Evolutionary conservation across 441 rosid species (phyloP).

Genomic region (Dalechampia spathulata): DNA sequence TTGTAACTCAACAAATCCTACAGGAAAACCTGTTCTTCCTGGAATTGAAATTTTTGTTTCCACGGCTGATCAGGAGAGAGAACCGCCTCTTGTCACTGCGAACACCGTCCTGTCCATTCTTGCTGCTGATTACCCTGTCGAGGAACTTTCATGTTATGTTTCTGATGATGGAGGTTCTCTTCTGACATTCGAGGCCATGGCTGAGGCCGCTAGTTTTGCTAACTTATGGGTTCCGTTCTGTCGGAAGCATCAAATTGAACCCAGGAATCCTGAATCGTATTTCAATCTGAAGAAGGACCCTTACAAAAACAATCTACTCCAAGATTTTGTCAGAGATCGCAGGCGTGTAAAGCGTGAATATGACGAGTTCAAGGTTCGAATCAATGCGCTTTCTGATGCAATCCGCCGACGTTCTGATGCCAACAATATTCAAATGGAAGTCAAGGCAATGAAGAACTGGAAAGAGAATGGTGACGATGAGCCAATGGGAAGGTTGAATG

Average conservation of each 20-base stretch:
- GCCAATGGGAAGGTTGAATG: conserved; percentile 31
- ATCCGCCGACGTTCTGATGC: conserved; percentile 84
- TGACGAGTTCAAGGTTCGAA: conserved; percentile 88
- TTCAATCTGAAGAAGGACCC: conserved; percentile 70
- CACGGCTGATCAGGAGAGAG: conserved; percentile 90
- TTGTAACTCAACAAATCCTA: too few relatives aligned
- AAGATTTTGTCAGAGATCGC: conserved; percentile 82
- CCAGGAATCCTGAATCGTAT: conserved; percentile 88
- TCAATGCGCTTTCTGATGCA: conserved; percentile 64
- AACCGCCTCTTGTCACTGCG: conserved; percentile 85
- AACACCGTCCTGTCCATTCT: conserved; percentile 83
- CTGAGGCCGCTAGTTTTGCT: conserved; percentile 84
- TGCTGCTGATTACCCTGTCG: conserved; percentile 87
- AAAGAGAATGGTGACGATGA: conserved; percentile 45
- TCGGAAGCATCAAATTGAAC: conserved; percentile 74
- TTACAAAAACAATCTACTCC: conserved; percentile 63
- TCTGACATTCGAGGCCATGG: conserved; percentile 79
- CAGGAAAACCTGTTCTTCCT: conserved; percentile 75
- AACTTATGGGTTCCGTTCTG: conserved; percentile 91
- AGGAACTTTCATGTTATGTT: conserved; percentile 79
- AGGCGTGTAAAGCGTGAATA: conserved; percentile 86
- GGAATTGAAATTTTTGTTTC: conserved; percentile 90
- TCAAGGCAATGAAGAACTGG: conserved; percentile 61
- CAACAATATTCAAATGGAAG: conserved; percentile 71
- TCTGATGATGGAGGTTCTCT: conserved; percentile 92